Base-by-base conservation (phyloP, 116 monocot species). In the Dioscorea cayenensis region DNA sequence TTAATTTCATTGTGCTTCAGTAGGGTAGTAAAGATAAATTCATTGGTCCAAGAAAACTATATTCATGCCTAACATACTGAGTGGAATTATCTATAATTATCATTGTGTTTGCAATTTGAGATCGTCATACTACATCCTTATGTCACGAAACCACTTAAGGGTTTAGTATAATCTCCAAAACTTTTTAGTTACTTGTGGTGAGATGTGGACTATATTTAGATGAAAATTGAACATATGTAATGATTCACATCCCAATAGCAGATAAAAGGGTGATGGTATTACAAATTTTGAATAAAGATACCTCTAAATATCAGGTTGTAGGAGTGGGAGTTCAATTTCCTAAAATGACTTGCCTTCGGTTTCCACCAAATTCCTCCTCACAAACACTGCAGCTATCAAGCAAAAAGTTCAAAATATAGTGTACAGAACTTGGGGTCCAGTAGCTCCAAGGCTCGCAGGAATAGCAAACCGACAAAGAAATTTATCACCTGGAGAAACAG, bases 291-390 rank as follows among this genome's bases (percentile, higher is more conserved):
- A 55, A 62, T 0, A 23, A 7, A 23, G 21, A 19, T 83, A 84
- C 84, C 86, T 84, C 65, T 89, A 90, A 13, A 43, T 43, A 43
- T 85, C 83, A 52, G 79, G 62, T 72, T 80, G 73, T 18, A 99
- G 82, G 50, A 99, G 86, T 13, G 97, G 79, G 58, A 99, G 83
- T 73, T 99, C 97, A 68, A 99, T 99, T 84, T 99, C 97, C 60
- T 99, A 91, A 60, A 99, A 84, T 35, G 90, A 78, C 73, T 86
- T 99, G 28, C 97, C 97, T 71, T 99, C 93, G 29, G 97, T 99
- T 77, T 99, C 97, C 66, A 99, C 77, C 35, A 99, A 93, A 83
- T 99, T 83, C 76, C 75, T 90, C 78, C 71, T 83, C 74, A 93
- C 94, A 79, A 93, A 99, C 51, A 87, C 66, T 49, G 85, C 86